Base-by-base conservation (phyloP, 2,329 filamentous ascomycete genomes). In the Cladosporium sp. region DNA sequence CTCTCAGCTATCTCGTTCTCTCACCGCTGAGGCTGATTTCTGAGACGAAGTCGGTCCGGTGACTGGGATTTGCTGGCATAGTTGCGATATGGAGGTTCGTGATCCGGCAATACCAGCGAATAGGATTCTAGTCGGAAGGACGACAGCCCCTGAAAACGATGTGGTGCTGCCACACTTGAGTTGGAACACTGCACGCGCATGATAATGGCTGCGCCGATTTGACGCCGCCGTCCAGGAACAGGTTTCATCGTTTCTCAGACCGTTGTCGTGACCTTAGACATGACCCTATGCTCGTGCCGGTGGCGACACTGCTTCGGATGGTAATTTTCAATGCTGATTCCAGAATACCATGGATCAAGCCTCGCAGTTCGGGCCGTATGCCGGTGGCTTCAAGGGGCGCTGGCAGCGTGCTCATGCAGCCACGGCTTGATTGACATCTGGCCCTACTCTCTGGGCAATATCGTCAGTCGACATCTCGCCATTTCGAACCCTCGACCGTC, bases 91-190 rank as follows among this genome's bases (percentile, higher is more conserved):
- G 8, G 15, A 9, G 25, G 15, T 30, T 8, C 43, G 17, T 30
- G 43, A n/a, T 30, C 14, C 15, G 43, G 43, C 22, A 8, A 28
- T 15, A 47, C 43, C 43, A 47, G 28, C 42, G 42, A 30, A 25
- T 15, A 28, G 22, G 14, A 15, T 15, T 45, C 22, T 20, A 45
- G 42, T 45, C 20, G 25, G 15, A 22, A 45, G 20, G n/a, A 14
- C 42, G 14, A 51, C 30, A 51, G 30, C 30, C 49, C 49, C 30
- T 51, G 49, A 15, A 38, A 38, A 38, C 30, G 34, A 52, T 52
- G 50, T 52, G 50, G 50, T 52, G 50, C 39, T 34, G 34, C 50
- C 50, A 52, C 37, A 52, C 50, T 45, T 45, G 20, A 14, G 20
- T 45, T 45, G 20, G n/a, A 45, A 45, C 42, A 15, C 42, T 30